These are phyloP conservation scores for Claviceps paspali DNA, from an alignment of 2,329 filamentous ascomycete species.

Conservation along the genomic window DNA sequence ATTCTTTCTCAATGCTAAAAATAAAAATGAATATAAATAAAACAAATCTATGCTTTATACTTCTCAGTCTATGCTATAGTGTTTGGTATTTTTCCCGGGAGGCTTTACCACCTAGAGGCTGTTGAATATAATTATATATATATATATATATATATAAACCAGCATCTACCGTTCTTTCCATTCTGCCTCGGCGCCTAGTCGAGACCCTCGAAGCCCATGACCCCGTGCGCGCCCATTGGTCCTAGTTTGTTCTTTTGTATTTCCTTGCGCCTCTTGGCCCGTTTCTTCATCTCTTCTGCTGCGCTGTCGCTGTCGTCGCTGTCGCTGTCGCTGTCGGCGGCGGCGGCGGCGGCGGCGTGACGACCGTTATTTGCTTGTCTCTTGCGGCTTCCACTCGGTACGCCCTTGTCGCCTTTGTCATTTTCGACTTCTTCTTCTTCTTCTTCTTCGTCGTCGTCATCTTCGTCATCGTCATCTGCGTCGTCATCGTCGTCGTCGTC, in stretches of 20 bases:
- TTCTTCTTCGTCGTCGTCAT: slow-evolving; percentile 32
- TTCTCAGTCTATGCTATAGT: no score
- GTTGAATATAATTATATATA: no score
- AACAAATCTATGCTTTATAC: no score
- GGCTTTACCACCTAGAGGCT: no score
- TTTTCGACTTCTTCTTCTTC: slow-evolving; percentile 26
- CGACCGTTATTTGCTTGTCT: slow-evolving; percentile 22
- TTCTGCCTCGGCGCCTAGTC: slow-evolving; percentile 16
- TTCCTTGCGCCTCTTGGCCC: slow-evolving; percentile 28
- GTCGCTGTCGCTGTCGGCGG: slow-evolving; percentile 31
- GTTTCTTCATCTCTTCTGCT: slow-evolving; percentile 27
- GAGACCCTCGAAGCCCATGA: slow-evolving; percentile 33
- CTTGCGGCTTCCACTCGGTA: neutral
- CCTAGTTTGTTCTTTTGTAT: slow-evolving; percentile 27
- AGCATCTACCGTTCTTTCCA: no score
- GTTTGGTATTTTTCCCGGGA: no score
- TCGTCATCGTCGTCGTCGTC: slow-evolving; percentile 34
- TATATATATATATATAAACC: no score
- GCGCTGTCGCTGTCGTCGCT: slow-evolving; percentile 16
- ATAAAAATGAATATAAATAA: no score
- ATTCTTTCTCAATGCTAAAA: no score
- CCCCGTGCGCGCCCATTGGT: slow-evolving; percentile 34
- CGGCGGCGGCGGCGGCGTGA: slow-evolving; percentile 27
- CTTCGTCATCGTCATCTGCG: slow-evolving; percentile 25
- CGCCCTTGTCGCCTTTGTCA: slow-evolving; percentile 32